A percentile compares a stretch with the other conserved stretches of the same genome.
phyloP scores from a whole-genome alignment of 108 stramenopile species.

The Skeletonema potamos region DNA sequence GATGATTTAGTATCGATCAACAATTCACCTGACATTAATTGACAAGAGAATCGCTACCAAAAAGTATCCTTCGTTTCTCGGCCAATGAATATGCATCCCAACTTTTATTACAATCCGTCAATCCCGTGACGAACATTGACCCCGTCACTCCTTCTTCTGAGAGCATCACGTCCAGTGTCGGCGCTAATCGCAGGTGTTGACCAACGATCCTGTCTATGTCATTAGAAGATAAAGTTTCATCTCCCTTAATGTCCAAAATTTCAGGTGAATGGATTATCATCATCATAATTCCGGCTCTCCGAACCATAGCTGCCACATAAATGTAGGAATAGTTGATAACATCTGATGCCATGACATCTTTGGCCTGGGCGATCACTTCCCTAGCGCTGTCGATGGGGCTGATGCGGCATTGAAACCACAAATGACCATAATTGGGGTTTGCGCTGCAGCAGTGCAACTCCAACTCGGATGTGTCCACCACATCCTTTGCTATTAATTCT shows the following conservation, averaged over 20 bases:
- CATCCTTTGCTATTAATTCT: conserved; percentile 19
- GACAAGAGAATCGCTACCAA: conserved; percentile 77
- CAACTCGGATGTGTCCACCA: conserved; percentile 67
- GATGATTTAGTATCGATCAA: background rate
- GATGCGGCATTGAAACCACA: conserved; percentile 92
- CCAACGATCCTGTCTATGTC: conserved; percentile 30
- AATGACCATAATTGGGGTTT: conserved; percentile 95
- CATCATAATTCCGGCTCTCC: conserved; percentile 56
- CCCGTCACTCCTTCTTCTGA: conserved; percentile 17
- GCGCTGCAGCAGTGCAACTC: conserved; percentile 91
- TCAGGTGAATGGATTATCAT: conserved; percentile 14
- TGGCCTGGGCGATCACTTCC: conserved; percentile 59
- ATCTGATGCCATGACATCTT: conserved; percentile 51
- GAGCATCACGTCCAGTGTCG: conserved; percentile 49
- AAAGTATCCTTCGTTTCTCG: conserved; percentile 73
- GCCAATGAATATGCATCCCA: conserved; percentile 48
- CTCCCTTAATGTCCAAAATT: conserved; percentile 10
- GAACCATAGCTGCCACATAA: conserved; percentile 70
- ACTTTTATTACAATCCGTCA: conserved; percentile 49
- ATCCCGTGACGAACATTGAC: conserved; percentile 61
- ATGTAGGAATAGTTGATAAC: conserved; percentile 54
- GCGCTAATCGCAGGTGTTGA: conserved; percentile 40
- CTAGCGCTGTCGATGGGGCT: conserved; percentile 84
- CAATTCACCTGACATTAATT: conserved; percentile 7
- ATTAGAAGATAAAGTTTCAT: conserved; percentile 13